These are phyloP conservation scores for Clarireedia paspali DNA, from an alignment of 2,329 filamentous ascomycete species.

Conservation along the genomic window DNA sequence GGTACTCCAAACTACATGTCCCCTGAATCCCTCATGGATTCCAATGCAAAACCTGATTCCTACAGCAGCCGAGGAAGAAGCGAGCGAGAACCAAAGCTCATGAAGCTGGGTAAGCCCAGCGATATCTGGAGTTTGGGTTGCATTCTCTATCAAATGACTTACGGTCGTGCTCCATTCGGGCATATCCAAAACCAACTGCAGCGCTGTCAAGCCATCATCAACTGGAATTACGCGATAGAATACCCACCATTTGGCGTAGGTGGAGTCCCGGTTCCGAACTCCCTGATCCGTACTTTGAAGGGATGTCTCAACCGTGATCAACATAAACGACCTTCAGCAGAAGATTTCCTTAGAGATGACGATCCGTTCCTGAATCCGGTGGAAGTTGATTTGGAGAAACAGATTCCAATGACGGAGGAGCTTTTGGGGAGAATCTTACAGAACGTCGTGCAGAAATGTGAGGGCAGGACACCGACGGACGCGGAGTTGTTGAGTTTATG, in stretches of 20 bases:
- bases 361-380: slow-evolving; percentile 59
- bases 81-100: slow-evolving; percentile 55
- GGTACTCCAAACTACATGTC: slow-evolving; percentile 99
- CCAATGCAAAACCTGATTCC: slow-evolving; percentile 47
- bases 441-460: slow-evolving; percentile 52
- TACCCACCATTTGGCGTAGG: slow-evolving; percentile 65
- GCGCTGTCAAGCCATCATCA: slow-evolving; percentile 79
- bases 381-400: slow-evolving; percentile 43
- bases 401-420: slow-evolving; percentile 53
- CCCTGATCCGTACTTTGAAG: slow-evolving; percentile 53
- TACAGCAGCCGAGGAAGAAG: slow-evolving; percentile 18
- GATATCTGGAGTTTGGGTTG: slow-evolving; percentile 96
- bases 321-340: slow-evolving; percentile 54
- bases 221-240: slow-evolving; percentile 65
- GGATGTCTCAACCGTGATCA: slow-evolving; percentile 56
- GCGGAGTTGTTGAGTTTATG: slow-evolving; percentile 47
- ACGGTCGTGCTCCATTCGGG: slow-evolving; percentile 90
- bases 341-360: slow-evolving; percentile 48
- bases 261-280: slow-evolving; percentile 49
- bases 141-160: slow-evolving; percentile 96
- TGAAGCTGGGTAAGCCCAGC: slow-evolving; percentile 92
- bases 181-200: slow-evolving; percentile 85
- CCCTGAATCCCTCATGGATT: slow-evolving; percentile 85
- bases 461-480: slow-evolving; percentile 46
- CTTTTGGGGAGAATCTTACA: slow-evolving; percentile 54